phyloP scores from a whole-genome alignment of 768 basidiomycete species.

The Pleurotus ostreatus region DNA sequence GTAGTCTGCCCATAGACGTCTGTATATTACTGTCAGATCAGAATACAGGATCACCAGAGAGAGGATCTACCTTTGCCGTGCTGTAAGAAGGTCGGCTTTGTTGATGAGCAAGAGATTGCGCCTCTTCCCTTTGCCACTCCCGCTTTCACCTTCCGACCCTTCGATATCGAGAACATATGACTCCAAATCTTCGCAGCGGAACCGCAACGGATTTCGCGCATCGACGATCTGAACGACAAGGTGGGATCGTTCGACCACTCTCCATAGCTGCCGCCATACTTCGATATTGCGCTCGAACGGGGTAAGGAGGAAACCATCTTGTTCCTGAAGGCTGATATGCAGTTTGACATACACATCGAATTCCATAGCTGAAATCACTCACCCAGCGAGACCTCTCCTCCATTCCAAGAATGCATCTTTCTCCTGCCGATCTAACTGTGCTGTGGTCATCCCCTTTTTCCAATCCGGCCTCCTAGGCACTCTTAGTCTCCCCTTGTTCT shows the following conservation, averaged over 20 bases:
- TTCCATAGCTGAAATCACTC: slow-evolving; percentile 25
- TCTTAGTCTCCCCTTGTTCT: slow-evolving; percentile 69
- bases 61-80: slow-evolving; percentile 66
- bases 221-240: slow-evolving; percentile 95
- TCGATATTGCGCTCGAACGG: slow-evolving; percentile 97
- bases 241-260: slow-evolving; percentile 92
- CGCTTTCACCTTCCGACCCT: slow-evolving; percentile 75
- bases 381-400: slow-evolving; percentile 91
- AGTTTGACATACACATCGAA: background rate
- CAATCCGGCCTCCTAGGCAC: slow-evolving; percentile 90
- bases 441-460: slow-evolving; percentile 75
- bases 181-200: slow-evolving; percentile 91
- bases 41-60: background rate
- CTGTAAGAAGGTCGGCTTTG: slow-evolving; percentile 90
- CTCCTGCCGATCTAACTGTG: slow-evolving; percentile 85
- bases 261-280: slow-evolving; percentile 92
- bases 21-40: slow-evolving; percentile 22
- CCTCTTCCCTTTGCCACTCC: slow-evolving; percentile 70
- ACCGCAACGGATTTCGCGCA: slow-evolving; percentile 88
- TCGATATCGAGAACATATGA: slow-evolving; percentile 82
- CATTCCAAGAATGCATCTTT: slow-evolving; percentile 89
- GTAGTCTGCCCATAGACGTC: slow-evolving; percentile 87
- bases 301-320: slow-evolving; percentile 83
- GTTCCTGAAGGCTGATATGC: slow-evolving; percentile 58
- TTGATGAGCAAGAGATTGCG: slow-evolving; percentile 85